phyloP scores from a whole-genome alignment of 202 grass and related monocot species.

The Brachypodium distachyon region DNA sequence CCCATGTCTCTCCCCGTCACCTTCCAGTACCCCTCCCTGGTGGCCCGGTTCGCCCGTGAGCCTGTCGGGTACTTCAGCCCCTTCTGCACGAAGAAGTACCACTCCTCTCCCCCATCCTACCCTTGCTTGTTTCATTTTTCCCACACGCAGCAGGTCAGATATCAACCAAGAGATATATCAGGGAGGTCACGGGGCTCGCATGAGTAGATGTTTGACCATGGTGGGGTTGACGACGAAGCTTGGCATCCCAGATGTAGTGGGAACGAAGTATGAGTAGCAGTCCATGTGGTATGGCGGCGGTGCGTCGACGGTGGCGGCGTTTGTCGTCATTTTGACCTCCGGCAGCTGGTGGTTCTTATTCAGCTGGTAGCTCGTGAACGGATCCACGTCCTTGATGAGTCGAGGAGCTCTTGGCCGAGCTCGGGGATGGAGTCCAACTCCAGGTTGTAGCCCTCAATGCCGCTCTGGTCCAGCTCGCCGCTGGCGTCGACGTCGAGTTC shows the following conservation, averaged over 20 bases:
- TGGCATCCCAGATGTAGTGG: neutral
- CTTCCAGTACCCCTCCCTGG: conserved; percentile 75
- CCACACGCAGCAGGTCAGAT: neutral
- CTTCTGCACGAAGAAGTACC: conserved; percentile 72
- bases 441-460: too few species aligned
- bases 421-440: too few species aligned
- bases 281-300: conserved; percentile 18
- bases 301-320: neutral
- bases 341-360: neutral
- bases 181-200: conserved; percentile 81
- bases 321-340: neutral
- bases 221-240: conserved; percentile 28
- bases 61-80: conserved; percentile 78
- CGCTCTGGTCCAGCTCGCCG: neutral
- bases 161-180: too few species aligned
- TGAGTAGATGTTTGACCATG: conserved; percentile 72
- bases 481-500: neutral
- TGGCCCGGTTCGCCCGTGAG: conserved; percentile 62
- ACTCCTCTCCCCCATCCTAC: conserved; percentile 66
- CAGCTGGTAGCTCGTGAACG: conserved; percentile 11
- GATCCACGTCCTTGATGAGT: too few species aligned
- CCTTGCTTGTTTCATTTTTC: conserved; percentile 47
- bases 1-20: conserved; percentile 71
- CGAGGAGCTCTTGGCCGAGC: conserved; percentile 26
- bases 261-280: neutral